phyloP scores from a whole-genome alignment of 495 filamentous ascomycete species.

The Xylaria curta region DNA sequence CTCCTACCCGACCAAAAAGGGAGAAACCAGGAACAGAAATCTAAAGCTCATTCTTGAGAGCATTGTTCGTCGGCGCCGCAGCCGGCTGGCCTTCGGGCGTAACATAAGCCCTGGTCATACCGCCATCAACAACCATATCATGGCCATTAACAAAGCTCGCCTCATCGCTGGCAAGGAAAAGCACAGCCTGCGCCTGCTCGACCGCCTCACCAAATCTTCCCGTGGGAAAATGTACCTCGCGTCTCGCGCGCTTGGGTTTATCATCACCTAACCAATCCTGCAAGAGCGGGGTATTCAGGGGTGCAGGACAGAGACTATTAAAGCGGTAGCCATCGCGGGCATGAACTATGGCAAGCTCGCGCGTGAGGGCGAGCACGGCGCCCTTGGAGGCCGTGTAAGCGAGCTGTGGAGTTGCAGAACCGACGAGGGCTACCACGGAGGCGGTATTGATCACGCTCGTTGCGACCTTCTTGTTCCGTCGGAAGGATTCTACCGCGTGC shows the following conservation, averaged over 20 bases:
- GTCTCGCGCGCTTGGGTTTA: conserved; percentile 76
- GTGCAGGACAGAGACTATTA: conserved; percentile 91
- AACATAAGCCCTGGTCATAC: conserved; percentile 95
- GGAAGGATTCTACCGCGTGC: conserved; percentile 84
- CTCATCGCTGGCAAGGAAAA: conserved; percentile 95
- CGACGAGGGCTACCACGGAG: conserved; percentile 89
- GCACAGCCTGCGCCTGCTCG: conserved; percentile 91
- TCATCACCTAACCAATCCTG: conserved; percentile 97
- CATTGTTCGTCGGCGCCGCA: conserved; percentile 74
- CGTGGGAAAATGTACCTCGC: conserved; percentile 93
- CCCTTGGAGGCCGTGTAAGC: conserved; percentile 97
- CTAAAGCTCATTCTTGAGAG: conserved; percentile 45
- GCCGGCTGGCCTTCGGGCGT: conserved; percentile 84
- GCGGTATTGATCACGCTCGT: conserved; percentile 95
- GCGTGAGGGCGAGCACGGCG: conserved; percentile 85
- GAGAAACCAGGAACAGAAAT: neutral
- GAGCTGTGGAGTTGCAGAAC: conserved; percentile 91
- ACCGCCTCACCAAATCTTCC: conserved; percentile 96
- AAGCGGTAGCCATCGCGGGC: conserved; percentile 86
- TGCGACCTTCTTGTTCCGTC: conserved; percentile 76
- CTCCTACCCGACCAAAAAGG: neutral
- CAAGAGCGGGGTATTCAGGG: conserved; percentile 84
- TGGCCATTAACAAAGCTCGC: conserved; percentile 89
- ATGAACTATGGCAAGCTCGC: conserved; percentile 83
- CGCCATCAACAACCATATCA: conserved; percentile 96